Evolutionary conservation across 163 green algal species (phyloP), one percentile per base, ranked within the genome.

Genomic region (Trebouxia gelatinosa): DNA sequence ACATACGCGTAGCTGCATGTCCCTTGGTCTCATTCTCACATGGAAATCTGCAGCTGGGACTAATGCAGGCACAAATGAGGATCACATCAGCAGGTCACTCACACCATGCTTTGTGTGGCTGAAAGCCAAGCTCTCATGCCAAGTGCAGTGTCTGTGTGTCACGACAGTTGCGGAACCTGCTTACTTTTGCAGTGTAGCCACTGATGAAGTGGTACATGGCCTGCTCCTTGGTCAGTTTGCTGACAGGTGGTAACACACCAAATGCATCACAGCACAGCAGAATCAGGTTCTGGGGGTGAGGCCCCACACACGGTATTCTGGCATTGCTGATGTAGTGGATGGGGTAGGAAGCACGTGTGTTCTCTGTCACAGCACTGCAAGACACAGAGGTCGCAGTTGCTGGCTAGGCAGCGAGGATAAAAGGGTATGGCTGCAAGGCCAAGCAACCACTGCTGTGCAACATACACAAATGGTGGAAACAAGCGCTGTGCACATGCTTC

Each of bases 171-270:
- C n/a, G n/a, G n/a, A n/a, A n/a, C n/a, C n/a, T n/a, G n/a, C 37
- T 26, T 37, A 79, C 90, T 90, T 98, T 98, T 64, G 94, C 91
- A 13, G 93, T 99, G 90, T 98, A 98, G 59, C 93, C 94, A 26
- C 77, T 88, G 84, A 99, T 94, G 86, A 98, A 99, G 83, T 97
- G 92, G 85, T 98, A 99, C 95, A 98, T 99, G 62, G 95, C 96
- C 86, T 99, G 95, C 81, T 95, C 90, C 32, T 83, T 84, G 31
- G 89, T 96, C 19, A 99, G 91, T 70, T 89, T 91, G 78, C 80
- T 88, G 32, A 99, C 91, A 16, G 95, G 95, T 0, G 95, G 95
- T 83, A 99, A 86, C 81, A 99, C 95, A 31, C 95, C 95, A 87
- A 98, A 99, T 2, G 95, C 95, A 81, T 98, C 94, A 85, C 94